Base-by-base conservation (phyloP, 1,284 basidiomycete genomes). In the Papiliotrema nemorosa region DNA sequence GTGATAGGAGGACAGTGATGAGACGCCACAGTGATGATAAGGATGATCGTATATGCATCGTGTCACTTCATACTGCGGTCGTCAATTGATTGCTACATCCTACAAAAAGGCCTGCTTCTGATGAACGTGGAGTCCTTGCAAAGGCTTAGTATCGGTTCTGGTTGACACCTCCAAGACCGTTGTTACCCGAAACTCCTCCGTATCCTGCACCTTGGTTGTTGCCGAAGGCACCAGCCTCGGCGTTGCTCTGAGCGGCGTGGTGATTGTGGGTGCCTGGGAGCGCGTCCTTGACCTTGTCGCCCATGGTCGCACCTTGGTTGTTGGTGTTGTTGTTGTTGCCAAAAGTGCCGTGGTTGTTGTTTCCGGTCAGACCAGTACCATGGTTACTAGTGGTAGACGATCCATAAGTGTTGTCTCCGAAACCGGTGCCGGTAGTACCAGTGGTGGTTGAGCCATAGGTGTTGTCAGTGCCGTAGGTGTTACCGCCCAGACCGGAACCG, bases 241-340 rank as follows among this genome's bases (percentile, higher is more conserved):
- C n/a, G 36, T 37, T 37, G 36, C 36, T 21, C 7, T 37, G 36
- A 37, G 16, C 36, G 36, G 36, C 29, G 29, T 31, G 29, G 29
- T 31, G 29, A 14, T 31, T 14, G 29, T 31, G 29, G 9, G 29
- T 31, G 14, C 29, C 29, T 14, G 29, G 29, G 9, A 31, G 29
- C 9, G 29, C 29, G 29, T 31, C 29, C 29, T 31, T 37, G 36
- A 21, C 18, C 16, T 37, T 37, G 36, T 16, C 36, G 7, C 36
- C 36, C 44, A 22, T 47, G 47, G 39, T 43, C 29, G 29, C 29
- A 31, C 29, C 40, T 44, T 24, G 27, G 44, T 37, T 37, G 27
- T 39, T 41, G 35, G 31, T 37, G 36, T 37, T 50, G 49, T 44
- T 50, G 49, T 45, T 45, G 43, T 45, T 31, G 42, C 10, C n/a